Base-by-base conservation (phyloP, 345 rosid species). In the Citrus medica region DNA sequence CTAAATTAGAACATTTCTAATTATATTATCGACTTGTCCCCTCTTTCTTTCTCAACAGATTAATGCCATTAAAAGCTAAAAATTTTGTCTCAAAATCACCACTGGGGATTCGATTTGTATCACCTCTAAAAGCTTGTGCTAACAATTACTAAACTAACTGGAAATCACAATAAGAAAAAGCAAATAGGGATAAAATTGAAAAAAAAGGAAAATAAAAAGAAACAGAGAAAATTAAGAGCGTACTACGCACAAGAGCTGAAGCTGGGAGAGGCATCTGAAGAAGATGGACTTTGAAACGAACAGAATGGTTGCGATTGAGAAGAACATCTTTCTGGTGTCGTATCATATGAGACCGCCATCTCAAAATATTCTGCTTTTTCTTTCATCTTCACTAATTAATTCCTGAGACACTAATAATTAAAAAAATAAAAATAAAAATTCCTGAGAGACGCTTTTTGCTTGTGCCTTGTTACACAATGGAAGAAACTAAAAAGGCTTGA, bases 281-380 rank as follows among this genome's bases (percentile, higher is more conserved):
- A 74, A 67, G 79, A 80, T 48, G 86, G 67, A 61, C 79, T 80
- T 27, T 74, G 81, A 22, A 48, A 61, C 21, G 79, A 65, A 77
- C 67, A 56, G 40, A 70, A 64, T 21, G 81, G 74, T 25, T 78
- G 79, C 37, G 77, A 78, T 3, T 33, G 48, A 30, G 86, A 75
- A 69, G 75, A 80, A 42, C 48, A 72, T 32, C 83, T 75, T 62
- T 81, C 82, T 24, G 80, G 86, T 27, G 79, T 74, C 5, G 80
- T 70, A 35, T 82, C 80, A 28, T 67, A 59, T 5, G 79, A 75
- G 64, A 1, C 51, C 17, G 0, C 51, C 51, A 3, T 12, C 65
- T 77, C 79, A 62, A 55, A 6, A 35, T 59, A 22, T 21, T 55
- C 78, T 25, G 38, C 16, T 40, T 28, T 53, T 37, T 19, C n/a